Base-by-base conservation (phyloP, 495 filamentous ascomycete genomes). In the Cercophora sp. region DNA sequence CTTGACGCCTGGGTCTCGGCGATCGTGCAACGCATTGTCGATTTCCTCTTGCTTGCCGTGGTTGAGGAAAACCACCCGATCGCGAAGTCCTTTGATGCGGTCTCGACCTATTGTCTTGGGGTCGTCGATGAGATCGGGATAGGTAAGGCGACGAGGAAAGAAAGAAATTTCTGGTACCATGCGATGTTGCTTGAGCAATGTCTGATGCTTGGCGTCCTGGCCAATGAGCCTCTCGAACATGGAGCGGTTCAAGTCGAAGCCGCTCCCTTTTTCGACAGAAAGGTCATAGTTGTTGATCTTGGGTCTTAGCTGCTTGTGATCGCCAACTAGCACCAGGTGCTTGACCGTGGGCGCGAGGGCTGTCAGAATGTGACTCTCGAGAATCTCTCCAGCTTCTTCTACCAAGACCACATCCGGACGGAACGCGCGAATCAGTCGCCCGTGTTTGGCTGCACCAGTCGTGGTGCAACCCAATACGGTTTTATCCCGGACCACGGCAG, bases 371-470 rank as follows among this genome's bases (percentile, higher is more conserved):
- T 91, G 73, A 19, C 73, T 78, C 59, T 93, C 88, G 1, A 91
- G 64, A 20, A 91, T 86, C 57, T 93, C 88, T 5, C 88, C 87
- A 3, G 87, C 87, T 58, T 93, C 88, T 61, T 93, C 88, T 0
- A 89, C 78, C 0, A 92, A 58, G 20, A 88, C 58, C 5, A 85
- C 70, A 15, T 79, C 78, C 0, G 81, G 80, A 0, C 47, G 49
- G 4, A 78, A 76, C 4, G 65, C 65, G 36, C 72, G 71, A 6
- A 92, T 63, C 25, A 79, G 70, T 6, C 73, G 56, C 3, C 68
- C 56, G 52, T 85, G 78, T 61, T 78, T 88, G 2, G 88, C 86
- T 0, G 87, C 86, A 3, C 69, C 85, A 0, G 84, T 91, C 1
- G 88, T 91, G 1, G 87, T 92, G 58, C 85, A 88, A 0, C 76